phyloP scores from a whole-genome alignment of 331 rosid genomes.

The Quercus tomentella region DNA sequence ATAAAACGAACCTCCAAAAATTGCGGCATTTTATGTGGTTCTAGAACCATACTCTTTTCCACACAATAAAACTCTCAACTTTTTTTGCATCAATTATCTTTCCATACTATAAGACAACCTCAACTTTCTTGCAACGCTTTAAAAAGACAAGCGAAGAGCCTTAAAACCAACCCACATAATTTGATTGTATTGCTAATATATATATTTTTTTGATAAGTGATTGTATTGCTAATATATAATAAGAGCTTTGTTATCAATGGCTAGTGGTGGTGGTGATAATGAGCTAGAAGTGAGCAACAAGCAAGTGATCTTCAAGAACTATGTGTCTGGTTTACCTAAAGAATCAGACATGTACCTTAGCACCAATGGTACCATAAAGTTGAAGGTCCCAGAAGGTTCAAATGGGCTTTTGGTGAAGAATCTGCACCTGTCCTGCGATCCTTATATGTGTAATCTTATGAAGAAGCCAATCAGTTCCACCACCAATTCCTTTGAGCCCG shows the following conservation, averaged over 20 bases:
- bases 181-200: too few species aligned
- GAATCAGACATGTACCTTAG: slow-evolving; percentile 26
- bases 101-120: too few species aligned
- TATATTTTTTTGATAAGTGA: too few species aligned
- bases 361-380: slow-evolving; percentile 14
- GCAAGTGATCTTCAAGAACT: slow-evolving; percentile 26
- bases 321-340: slow-evolving; percentile 20
- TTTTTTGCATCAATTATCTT: too few species aligned
- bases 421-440: slow-evolving; percentile 39
- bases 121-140: too few species aligned
- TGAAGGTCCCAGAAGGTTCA: slow-evolving; percentile 32
- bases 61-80: too few species aligned
- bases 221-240: too few species aligned
- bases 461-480: not conserved
- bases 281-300: slow-evolving; percentile 28
- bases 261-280: not conserved
- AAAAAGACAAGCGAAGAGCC: too few species aligned
- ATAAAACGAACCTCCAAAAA: too few species aligned
- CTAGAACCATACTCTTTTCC: too few species aligned
- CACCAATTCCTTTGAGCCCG: not conserved
- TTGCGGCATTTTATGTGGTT: too few species aligned
- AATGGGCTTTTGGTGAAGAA: slow-evolving; percentile 31
- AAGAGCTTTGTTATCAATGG: slow-evolving; percentile 8
- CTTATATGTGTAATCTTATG: slow-evolving; percentile 30
- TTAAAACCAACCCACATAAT: too few species aligned